Conservation (phyloP, 495 filamentous ascomycete species). For the Glonium stellatum region DNA sequence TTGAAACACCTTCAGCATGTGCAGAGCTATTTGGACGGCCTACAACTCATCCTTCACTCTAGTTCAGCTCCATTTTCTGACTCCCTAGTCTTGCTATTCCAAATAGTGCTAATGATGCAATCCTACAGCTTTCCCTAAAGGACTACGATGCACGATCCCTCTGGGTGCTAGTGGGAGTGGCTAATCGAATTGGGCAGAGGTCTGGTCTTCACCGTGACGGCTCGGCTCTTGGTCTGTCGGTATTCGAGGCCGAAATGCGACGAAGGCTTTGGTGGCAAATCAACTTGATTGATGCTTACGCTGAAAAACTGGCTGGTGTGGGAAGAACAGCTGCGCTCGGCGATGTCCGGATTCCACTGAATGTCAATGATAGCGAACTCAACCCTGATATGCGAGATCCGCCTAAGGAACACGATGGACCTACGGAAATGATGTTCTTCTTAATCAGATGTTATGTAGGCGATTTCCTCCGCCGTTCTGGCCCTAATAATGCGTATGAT, state of each 20-base stretch:
- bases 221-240: conserved; percentile 19
- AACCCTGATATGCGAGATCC: conserved; percentile 38
- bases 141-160: conserved; percentile 46
- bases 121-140: conserved; percentile 30
- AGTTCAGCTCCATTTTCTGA: no score
- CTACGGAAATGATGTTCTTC: conserved; percentile 64
- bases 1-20: no score
- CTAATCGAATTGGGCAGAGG: conserved; percentile 40
- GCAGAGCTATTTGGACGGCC: no score
- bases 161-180: conserved; percentile 39
- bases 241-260: conserved; percentile 36
- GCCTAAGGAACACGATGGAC: conserved; percentile 46
- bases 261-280: conserved; percentile 36
- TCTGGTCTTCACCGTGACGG: conserved; percentile 39
- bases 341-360: conserved; percentile 42
- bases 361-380: conserved; percentile 42
- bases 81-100: no score
- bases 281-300: conserved; percentile 25
- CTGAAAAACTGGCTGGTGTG: conserved; percentile 23
- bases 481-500: conserved; percentile 27
- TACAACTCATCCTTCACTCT: no score
- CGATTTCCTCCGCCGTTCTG: conserved; percentile 37
- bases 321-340: conserved; percentile 7
- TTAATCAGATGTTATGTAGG: conserved; percentile 49
- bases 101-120: no score